These are phyloP conservation scores for Teunomyces gatunensis DNA, from an alignment of 805 yeast genomes.

Conservation along the genomic window DNA sequence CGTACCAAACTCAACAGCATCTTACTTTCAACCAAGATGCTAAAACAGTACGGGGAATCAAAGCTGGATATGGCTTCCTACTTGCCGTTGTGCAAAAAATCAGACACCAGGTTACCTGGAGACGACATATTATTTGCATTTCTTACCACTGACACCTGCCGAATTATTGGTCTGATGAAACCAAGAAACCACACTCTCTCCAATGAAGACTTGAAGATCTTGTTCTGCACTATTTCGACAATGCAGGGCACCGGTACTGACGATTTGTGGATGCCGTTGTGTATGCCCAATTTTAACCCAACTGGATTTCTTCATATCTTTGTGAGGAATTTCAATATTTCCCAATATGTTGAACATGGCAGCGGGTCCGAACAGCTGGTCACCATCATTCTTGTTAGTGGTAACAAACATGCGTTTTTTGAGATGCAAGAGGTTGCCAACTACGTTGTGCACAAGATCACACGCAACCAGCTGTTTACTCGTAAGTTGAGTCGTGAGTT, in stretches of 20 bases:
- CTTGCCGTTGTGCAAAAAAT: slow-evolving; percentile 6
- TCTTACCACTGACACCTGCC: slow-evolving; percentile 54
- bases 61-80: slow-evolving; percentile 4
- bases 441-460: slow-evolving; percentile 41
- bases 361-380: slow-evolving; percentile 17
- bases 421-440: slow-evolving; percentile 64
- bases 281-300: slow-evolving; percentile 86
- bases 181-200: slow-evolving; percentile 77
- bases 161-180: slow-evolving; percentile 65
- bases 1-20: slow-evolving; percentile 58
- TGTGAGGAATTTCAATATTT: slow-evolving; percentile 44
- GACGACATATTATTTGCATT: slow-evolving; percentile 71
- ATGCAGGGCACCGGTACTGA: slow-evolving; percentile 45
- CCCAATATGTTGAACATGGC: slow-evolving; percentile 12
- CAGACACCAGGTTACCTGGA: slow-evolving; percentile 17
- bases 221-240: slow-evolving; percentile 68
- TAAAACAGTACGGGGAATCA: slow-evolving; percentile 9
- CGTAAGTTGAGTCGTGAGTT: slow-evolving; percentile 24
- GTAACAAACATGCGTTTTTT: slow-evolving; percentile 76
- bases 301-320: slow-evolving; percentile 85
- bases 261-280: slow-evolving; percentile 91
- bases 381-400: slow-evolving; percentile 53
- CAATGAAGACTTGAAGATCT: slow-evolving; percentile 75
- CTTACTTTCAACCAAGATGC: slow-evolving; percentile 35
- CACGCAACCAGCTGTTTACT: slow-evolving; percentile 19